These are phyloP conservation scores for Magnaporthiopsis poae DNA, from an alignment of 2,329 filamentous ascomycete species.

Conservation along the genomic window DNA sequence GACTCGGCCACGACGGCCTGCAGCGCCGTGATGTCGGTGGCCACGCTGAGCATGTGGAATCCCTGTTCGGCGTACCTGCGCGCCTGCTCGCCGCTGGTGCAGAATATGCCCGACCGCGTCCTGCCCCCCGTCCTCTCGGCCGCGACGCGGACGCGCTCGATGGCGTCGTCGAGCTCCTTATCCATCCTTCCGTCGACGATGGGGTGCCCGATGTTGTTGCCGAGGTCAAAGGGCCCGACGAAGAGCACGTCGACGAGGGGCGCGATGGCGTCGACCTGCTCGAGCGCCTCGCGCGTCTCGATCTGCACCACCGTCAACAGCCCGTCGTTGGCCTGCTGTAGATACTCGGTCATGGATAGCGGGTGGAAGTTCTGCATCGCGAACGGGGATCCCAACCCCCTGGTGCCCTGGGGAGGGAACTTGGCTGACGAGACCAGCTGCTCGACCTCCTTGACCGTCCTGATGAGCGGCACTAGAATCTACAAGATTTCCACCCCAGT, in stretches of 20 bases:
- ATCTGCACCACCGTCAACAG: constrained; percentile 59
- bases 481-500: constrained; percentile 12
- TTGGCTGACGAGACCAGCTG: constrained; percentile 42
- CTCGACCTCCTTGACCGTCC: constrained; percentile 42
- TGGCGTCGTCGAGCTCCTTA: constrained; percentile 48
- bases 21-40: constrained; percentile 45
- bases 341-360: constrained; percentile 41
- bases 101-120: constrained; percentile 57
- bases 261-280: constrained; percentile 53
- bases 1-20: constrained; percentile 35
- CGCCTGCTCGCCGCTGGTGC: constrained; percentile 45
- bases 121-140: constrained; percentile 54
- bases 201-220: constrained; percentile 52
- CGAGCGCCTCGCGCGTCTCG: constrained; percentile 54
- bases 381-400: constrained; percentile 48
- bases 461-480: constrained; percentile 44
- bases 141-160: constrained; percentile 47
- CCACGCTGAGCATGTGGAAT: constrained; percentile 52
- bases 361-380: constrained; percentile 39
- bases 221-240: constrained; percentile 57
- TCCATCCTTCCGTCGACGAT: constrained; percentile 51
- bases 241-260: constrained; percentile 54
- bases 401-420: constrained; percentile 44
- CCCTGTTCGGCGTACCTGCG: constrained; percentile 44
- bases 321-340: constrained; percentile 45